Conservation (phyloP, 2,329 filamentous ascomycete genomes). For the Cladosporium halotolerans region DNA sequence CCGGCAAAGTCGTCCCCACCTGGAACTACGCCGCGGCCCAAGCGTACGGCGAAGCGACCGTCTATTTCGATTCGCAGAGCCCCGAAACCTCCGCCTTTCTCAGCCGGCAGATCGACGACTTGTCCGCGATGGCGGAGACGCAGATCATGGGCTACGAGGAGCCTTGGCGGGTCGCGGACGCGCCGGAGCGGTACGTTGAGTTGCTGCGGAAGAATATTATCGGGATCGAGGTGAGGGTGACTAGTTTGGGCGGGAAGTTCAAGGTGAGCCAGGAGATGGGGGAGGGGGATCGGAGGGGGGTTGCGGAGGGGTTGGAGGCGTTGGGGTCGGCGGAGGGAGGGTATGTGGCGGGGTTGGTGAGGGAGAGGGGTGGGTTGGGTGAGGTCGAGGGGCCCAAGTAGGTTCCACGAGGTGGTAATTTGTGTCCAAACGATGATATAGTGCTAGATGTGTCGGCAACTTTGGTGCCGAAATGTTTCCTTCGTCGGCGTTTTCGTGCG, state of each 20-base stretch:
- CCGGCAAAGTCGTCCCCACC: conserved; percentile 53
- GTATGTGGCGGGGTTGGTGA: conserved; percentile 1
- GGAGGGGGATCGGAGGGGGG: conserved; percentile 49
- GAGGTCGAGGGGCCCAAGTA: not conserved
- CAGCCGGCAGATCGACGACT: conserved; percentile 45
- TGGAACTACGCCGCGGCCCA: conserved; percentile 52
- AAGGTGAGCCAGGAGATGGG: conserved; percentile 61
- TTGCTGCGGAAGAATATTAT: conserved; percentile 31
- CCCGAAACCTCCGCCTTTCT: conserved; percentile 47
- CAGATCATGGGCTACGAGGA: conserved; percentile 50
- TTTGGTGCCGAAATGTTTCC: no score
- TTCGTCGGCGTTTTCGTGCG: no score
- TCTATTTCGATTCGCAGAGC: conserved; percentile 52
- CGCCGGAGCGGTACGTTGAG: conserved; percentile 51
- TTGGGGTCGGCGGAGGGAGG: conserved; percentile 33
- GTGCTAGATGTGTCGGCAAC: no score
- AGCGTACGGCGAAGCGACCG: conserved; percentile 60
- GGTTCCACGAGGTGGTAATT: no score
- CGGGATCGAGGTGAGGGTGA: conserved; percentile 51
- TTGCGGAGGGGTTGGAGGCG: conserved; percentile 50
- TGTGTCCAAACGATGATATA: no score
- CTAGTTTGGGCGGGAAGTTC: conserved; percentile 53
- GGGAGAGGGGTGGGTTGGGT: not conserved
- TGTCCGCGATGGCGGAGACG: conserved; percentile 48
- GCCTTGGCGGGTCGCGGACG: conserved; percentile 53